These are phyloP conservation scores for Alternaria postmessia DNA, from an alignment of 2,329 filamentous ascomycete species.

Conservation along the genomic window DNA sequence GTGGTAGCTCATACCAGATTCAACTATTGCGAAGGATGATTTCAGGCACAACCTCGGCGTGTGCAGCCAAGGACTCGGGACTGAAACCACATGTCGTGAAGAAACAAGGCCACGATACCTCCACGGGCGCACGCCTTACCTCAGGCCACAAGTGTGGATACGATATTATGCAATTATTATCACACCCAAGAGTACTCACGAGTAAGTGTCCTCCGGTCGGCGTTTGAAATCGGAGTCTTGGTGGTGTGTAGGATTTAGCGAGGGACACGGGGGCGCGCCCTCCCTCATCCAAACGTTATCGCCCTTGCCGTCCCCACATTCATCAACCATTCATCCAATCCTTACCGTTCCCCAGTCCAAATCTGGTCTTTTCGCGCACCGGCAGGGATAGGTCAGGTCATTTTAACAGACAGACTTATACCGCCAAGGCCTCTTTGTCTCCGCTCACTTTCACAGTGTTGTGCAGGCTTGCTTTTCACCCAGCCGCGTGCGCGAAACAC, in stretches of 20 bases:
- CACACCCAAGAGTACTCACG: background rate
- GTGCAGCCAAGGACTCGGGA: background rate
- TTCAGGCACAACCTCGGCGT: slow-evolving; percentile 5
- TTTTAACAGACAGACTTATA: slow-evolving; percentile 2
- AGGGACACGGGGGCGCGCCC: slow-evolving; percentile 3
- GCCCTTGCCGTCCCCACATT: slow-evolving; percentile 8
- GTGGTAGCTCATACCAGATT: background rate
- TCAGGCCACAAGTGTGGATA: slow-evolving; percentile 1
- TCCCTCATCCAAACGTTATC: slow-evolving; percentile 9
- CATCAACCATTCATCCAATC: background rate
- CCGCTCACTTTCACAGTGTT: slow-evolving; percentile 7
- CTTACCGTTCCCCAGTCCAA: background rate
- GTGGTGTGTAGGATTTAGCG: slow-evolving; percentile 11
- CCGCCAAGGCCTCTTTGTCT: slow-evolving; percentile 7
- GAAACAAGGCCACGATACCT: background rate
- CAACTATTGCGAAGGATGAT: background rate
- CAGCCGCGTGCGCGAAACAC: slow-evolving; percentile 13
- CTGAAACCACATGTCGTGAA: background rate
- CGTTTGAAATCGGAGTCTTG: slow-evolving; percentile 6
- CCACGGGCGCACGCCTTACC: background rate
- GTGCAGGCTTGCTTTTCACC: slow-evolving; percentile 4
- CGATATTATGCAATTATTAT: background rate
- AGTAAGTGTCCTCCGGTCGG: slow-evolving; percentile 6
- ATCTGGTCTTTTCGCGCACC: slow-evolving; percentile 1
- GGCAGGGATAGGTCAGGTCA: slow-evolving; percentile 7